A percentile compares a stretch with the other conserved stretches of the same genome.
phyloP scores from a whole-genome alignment of 1,284 basidiomycete species.

The Agroathelia rolfsii region DNA sequence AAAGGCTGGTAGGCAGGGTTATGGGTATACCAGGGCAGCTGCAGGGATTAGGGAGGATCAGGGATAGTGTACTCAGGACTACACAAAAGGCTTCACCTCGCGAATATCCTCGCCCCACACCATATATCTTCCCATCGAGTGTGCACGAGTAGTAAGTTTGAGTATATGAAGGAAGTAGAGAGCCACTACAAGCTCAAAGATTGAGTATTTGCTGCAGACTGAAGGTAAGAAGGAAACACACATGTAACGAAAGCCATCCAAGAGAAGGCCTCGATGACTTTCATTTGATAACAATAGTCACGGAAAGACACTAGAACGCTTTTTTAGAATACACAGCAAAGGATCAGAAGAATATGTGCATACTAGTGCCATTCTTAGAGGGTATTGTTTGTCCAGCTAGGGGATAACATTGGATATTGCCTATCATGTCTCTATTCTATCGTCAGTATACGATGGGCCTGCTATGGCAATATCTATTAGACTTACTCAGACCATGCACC shows the following conservation, averaged over 20 bases:
- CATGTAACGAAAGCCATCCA: constrained; percentile 62
- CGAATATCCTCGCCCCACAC: constrained; percentile 41
- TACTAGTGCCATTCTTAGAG: constrained; percentile 49
- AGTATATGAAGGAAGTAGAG: constrained; percentile 35
- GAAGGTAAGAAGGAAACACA: constrained; percentile 30
- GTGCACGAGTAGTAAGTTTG: constrained; percentile 31
- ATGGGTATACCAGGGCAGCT: constrained; percentile 45
- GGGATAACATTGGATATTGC: constrained; percentile 50
- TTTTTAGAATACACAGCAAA: constrained; percentile 7
- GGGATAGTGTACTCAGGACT: no score
- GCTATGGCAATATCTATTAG: constrained; percentile 2
- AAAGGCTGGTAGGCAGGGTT: constrained; percentile 29
- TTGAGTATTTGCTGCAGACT: constrained; percentile 30
- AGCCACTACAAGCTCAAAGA: constrained; percentile 30
- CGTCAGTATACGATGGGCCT: constrained; percentile 7
- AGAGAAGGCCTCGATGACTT: constrained; percentile 66
- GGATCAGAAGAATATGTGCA: constrained; percentile 15
- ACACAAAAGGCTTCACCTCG: no score
- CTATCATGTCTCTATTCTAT: constrained; percentile 53
- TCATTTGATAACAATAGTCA: constrained; percentile 67
- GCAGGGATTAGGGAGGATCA: no score
- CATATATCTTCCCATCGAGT: constrained; percentile 30
- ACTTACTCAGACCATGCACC: constrained; percentile 65
- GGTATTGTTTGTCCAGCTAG: constrained; percentile 33
- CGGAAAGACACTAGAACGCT: constrained; percentile 37